phyloP scores from a whole-genome alignment of 1,284 basidiomycete species.

The Leccinum subrobustum region DNA sequence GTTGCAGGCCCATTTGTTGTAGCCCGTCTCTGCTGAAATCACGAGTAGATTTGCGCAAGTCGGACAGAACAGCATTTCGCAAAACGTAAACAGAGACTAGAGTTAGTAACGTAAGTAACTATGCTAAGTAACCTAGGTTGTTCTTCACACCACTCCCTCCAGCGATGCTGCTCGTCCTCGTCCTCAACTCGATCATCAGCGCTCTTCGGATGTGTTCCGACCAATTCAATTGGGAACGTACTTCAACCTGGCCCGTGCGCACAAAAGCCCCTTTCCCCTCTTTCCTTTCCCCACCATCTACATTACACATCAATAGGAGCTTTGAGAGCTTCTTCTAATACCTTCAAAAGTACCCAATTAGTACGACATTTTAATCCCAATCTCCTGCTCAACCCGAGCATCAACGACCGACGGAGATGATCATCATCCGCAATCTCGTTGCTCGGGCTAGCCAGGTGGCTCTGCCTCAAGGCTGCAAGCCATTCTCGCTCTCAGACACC shows the following conservation, averaged over 20 bases:
- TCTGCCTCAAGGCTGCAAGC: constrained; percentile 9
- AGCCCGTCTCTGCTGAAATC: constrained; percentile 71
- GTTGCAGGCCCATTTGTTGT: constrained; percentile 92
- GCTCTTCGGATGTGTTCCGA: neutral
- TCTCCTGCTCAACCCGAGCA: neutral
- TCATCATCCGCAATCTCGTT: neutral
- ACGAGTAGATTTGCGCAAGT: constrained; percentile 92
- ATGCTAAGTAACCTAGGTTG: too few species aligned
- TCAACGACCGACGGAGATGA: constrained; percentile 9
- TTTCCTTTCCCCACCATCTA: neutral
- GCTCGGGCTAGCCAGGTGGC: neutral
- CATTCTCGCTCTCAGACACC: constrained; percentile 11
- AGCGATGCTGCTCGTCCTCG: too few species aligned
- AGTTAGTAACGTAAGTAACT: too few species aligned
- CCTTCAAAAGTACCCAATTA: neutral
- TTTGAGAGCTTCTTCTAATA: neutral
- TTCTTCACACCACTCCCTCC: too few species aligned
- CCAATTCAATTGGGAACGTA: neutral
- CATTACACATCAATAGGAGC: too few species aligned
- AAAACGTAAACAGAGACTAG: neutral
- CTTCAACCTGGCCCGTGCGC: too few species aligned
- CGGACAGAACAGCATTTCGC: constrained; percentile 87
- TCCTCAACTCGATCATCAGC: too few species aligned
- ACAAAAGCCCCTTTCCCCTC: neutral
- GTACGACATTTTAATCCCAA: too few species aligned